Base-by-base conservation (phyloP, 371 early-diverging fungal species). In the Thermomucor indicae-seudaticae region DNA sequence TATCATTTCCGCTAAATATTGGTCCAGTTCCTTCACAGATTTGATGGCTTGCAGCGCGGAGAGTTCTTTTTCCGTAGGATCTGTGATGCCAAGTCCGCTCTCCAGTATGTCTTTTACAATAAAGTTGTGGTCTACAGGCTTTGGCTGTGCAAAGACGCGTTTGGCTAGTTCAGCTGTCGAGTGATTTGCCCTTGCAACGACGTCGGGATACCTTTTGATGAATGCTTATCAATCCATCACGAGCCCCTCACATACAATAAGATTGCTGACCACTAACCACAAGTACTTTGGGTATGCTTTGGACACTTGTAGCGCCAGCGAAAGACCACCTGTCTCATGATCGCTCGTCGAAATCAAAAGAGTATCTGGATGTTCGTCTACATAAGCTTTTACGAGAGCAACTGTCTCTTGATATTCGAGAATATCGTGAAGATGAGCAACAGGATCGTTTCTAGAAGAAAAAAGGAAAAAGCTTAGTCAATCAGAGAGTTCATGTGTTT, bases 251-350 rank as follows among this genome's bases (percentile, higher is more conserved):
- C 19, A 24, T 29, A 17, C 22, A 44, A 51, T 17, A 17, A 19
- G 1, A 41, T 41, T 31, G 4, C 14, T 47, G 14, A 6, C 31
- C 44, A 34, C 11, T 47, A 58, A 71, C 97, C 96, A 97, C 3
- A 76, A 42, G 61, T 97, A 97, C 20, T 85, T 83, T 0, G 94
- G 92, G 57, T 91, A 91, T 0, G 58, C 50, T 0, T 62, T 47
- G 8, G 73, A 69, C 0, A 82, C 62, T 66, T 92, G 91, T 28
- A 79, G 65, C 8, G 83, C 93, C 7, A 92, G 67, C 0, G 92
- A 83, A 24, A 95, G 69, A 0, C 95, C 97, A 4, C 98, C 98
- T 0, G 97, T 97, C 67, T 97, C 98, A 61, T 97, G 97, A 72
- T 97, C 97, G 45, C 85, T 86, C 4, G 79, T 79, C 20, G 93